Conservation (phyloP, 2,329 filamentous ascomycete genomes). For the Claviceps pazoutovae region DNA sequence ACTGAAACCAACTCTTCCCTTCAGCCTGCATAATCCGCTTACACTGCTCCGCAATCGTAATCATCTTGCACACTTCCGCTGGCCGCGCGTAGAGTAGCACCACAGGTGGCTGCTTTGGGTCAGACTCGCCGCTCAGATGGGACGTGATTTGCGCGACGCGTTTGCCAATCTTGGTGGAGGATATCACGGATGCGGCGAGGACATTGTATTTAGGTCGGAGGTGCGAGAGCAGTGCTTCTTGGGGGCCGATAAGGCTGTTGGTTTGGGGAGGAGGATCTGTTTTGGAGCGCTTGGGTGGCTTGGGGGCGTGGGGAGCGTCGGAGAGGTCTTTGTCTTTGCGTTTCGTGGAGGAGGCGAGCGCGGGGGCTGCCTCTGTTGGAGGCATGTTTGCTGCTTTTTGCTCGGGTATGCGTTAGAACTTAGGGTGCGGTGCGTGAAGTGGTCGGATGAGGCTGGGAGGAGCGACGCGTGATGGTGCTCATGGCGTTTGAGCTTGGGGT, state of each 20-base stretch:
- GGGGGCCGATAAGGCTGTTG: constrained; percentile 20
- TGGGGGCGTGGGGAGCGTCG: neutral
- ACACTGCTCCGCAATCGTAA: constrained; percentile 53
- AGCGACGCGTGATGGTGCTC: neutral
- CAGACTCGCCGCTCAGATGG: constrained; percentile 24
- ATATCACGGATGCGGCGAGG: constrained; percentile 39
- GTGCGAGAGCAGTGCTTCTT: constrained; percentile 28
- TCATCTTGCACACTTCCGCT: constrained; percentile 46
- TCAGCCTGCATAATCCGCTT: constrained; percentile 39
- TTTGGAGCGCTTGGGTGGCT: constrained; percentile 1
- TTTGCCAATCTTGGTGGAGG: constrained; percentile 45
- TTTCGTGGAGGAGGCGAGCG: neutral
- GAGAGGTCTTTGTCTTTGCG: neutral
- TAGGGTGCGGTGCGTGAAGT: neutral
- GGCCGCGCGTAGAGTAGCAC: constrained; percentile 39
- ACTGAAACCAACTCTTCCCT: constrained; percentile 38
- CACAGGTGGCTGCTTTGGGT: constrained; percentile 13
- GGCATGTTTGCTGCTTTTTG: neutral
- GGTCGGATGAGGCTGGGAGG: neutral
- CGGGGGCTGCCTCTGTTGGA: neutral
- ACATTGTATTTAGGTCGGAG: constrained; percentile 35
- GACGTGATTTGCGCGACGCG: constrained; percentile 31
- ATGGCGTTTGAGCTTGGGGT: neutral
- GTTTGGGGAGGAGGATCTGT: constrained; percentile 5
- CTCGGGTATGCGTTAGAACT: too few relatives aligned